Conservation (phyloP, 31 red algal genomes). For the Porphyra umbilicalis region DNA sequence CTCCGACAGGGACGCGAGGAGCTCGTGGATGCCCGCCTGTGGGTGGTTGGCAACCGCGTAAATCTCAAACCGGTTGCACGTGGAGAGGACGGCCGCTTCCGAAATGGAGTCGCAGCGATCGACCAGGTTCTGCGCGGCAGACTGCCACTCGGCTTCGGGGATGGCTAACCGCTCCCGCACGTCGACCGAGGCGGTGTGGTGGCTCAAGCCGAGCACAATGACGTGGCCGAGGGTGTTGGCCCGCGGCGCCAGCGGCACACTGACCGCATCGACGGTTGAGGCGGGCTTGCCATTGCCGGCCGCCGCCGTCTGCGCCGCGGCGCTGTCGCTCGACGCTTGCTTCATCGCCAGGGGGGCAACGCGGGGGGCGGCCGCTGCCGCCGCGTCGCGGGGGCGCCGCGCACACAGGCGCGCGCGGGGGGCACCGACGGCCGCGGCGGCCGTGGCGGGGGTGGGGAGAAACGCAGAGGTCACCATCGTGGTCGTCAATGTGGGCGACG, state of each 20-base stretch:
- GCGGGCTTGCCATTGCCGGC: neutral
- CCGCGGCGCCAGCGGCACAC: neutral
- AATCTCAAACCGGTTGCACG: slow-evolving; percentile 99
- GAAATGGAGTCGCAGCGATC: slow-evolving; percentile 28
- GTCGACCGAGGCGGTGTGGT: slow-evolving; percentile 96
- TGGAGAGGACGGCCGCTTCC: slow-evolving; percentile 94
- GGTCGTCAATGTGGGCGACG: neutral
- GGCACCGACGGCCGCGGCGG: neutral
- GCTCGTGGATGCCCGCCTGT: slow-evolving; percentile 72
- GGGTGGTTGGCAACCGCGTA: slow-evolving; percentile 74
- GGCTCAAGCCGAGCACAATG: slow-evolving; percentile 84
- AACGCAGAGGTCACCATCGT: neutral
- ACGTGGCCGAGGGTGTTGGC: slow-evolving; percentile 37
- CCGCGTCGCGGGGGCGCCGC: neutral
- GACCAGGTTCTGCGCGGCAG: slow-evolving; percentile 44
- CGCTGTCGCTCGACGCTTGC: neutral
- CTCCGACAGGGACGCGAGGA: slow-evolving; percentile 50
- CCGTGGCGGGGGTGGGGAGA: neutral
- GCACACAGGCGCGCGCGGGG: neutral
- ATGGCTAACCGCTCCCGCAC: slow-evolving; percentile 87
- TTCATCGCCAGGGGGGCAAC: neutral
- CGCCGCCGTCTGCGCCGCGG: neutral
- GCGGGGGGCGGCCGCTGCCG: neutral
- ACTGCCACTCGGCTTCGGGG: slow-evolving; percentile 81
- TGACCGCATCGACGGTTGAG: neutral